Conservation (phyloP, 2,329 filamentous ascomycete species). For the Colletotrichum sp. region DNA sequence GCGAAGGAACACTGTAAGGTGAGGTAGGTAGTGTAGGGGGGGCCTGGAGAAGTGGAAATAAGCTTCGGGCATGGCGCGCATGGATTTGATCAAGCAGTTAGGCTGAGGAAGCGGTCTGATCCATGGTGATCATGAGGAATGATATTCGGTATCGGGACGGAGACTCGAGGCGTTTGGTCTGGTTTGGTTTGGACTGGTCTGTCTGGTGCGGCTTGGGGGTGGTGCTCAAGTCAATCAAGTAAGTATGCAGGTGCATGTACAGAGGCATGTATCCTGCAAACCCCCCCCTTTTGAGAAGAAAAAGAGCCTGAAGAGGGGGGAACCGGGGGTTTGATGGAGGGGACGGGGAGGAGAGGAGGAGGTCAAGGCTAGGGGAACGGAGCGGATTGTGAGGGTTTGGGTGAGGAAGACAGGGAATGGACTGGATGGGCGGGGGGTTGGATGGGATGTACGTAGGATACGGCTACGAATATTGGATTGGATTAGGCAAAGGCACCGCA, state of each 20-base stretch:
- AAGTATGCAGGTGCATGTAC: neutral
- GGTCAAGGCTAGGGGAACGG: neutral
- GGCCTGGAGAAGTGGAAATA: constrained; percentile 11
- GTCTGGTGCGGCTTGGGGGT: neutral
- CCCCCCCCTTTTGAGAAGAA: neutral
- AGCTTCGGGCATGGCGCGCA: constrained; percentile 17
- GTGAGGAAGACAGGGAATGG: constrained; percentile 3
- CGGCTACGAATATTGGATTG: neutral
- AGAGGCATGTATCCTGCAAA: neutral
- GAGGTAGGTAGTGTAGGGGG: neutral
- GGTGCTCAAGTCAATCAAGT: neutral
- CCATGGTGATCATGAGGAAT: neutral
- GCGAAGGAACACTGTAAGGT: neutral
- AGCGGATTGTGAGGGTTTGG: neutral
- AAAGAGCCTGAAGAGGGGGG: neutral
- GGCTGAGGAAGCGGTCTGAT: constrained; percentile 16
- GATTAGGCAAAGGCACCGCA: neutral
- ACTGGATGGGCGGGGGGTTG: neutral
- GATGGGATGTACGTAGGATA: neutral
- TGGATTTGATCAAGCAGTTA: constrained; percentile 1
- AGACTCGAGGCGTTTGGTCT: constrained; percentile 9
- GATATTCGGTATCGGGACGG: neutral
- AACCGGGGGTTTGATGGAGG: neutral
- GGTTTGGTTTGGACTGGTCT: neutral
- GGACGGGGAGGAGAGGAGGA: neutral